Percentiles rank a stretch among this genome's conserved stretches.
Conservation (phyloP, 768 basidiomycete species). For the Boletus tylopilopsis region DNA sequence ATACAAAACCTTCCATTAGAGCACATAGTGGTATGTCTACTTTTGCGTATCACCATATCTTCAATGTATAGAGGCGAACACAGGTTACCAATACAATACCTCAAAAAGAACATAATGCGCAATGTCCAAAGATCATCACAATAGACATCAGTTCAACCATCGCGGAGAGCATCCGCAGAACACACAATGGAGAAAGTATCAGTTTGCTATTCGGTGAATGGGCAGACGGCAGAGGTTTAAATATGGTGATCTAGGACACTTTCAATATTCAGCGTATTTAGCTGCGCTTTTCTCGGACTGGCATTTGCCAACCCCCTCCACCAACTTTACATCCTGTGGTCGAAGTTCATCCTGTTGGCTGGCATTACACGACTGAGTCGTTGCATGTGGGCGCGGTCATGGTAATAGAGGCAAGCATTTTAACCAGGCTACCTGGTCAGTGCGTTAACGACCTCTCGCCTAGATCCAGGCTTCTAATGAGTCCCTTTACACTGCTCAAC, state of each 20-base stretch:
- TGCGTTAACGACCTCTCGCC: no score
- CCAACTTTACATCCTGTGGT: no score
- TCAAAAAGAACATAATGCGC: constrained; percentile 61
- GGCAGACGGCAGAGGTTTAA: constrained; percentile 44
- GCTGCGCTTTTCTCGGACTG: no score
- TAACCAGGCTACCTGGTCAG: no score
- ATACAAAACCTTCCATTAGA: constrained; percentile 74
- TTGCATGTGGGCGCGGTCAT: no score
- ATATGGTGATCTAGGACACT: constrained; percentile 21
- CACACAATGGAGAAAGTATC: constrained; percentile 92
- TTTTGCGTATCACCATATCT: not conserved
- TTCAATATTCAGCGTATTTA: no score
- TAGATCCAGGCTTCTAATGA: no score
- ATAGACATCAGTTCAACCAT: constrained; percentile 91
- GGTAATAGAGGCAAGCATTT: no score
- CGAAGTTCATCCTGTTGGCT: no score
- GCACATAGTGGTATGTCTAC: constrained; percentile 69
- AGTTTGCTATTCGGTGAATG: constrained; percentile 84
- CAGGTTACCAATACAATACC: constrained; percentile 96
- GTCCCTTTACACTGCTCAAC: no score
- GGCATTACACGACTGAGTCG: no score
- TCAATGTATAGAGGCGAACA: constrained; percentile 3
- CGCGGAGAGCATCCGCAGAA: constrained; percentile 93
- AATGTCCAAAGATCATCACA: constrained; percentile 74
- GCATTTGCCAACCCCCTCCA: no score